Conservation (phyloP, 768 basidiomycete genomes). For the Imleria badia region DNA sequence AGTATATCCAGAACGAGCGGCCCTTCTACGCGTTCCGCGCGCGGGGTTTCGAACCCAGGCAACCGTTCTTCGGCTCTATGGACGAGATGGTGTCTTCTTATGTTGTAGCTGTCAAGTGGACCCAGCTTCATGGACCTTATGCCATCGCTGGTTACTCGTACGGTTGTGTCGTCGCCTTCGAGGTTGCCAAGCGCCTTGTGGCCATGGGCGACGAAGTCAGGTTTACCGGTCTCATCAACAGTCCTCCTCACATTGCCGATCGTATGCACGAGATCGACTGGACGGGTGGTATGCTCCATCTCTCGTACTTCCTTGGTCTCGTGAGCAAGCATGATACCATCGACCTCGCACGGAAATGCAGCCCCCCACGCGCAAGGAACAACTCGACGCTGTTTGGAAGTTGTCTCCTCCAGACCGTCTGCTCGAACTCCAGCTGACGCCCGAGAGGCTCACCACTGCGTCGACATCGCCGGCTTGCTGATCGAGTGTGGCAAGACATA, state of each 20-base stretch:
- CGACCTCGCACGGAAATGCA: conserved; percentile 19
- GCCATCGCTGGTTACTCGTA: conserved; percentile 46
- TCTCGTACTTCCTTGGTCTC: too few relatives aligned
- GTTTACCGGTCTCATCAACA: conserved; percentile 42
- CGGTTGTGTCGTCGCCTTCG: conserved; percentile 44
- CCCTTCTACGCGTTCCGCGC: conserved; percentile 47
- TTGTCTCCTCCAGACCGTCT: conserved; percentile 28
- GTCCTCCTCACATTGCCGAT: conserved; percentile 42
- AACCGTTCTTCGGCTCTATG: conserved; percentile 36
- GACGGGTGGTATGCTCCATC: conserved; percentile 41
- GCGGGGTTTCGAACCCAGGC: conserved; percentile 42
- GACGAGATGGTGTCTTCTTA: conserved; percentile 42
- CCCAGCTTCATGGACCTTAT: conserved; percentile 39
- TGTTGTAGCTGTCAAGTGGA: conserved; percentile 33
- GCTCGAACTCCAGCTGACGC: conserved; percentile 29
- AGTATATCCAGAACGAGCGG: conserved; percentile 40
- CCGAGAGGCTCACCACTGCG: conserved; percentile 28
- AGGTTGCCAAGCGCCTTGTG: conserved; percentile 40
- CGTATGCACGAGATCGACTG: conserved; percentile 43
- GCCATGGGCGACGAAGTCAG: conserved; percentile 35
- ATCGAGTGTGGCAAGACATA: too few relatives aligned
- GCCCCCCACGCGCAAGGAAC: conserved; percentile 21
- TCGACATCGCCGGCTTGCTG: conserved; percentile 31
- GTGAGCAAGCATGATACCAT: conserved; percentile 25
- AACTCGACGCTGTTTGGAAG: too few relatives aligned